Evolutionary conservation across 2,329 filamentous ascomycete species (phyloP).

Genomic region (Parasarocladium wereldwijsianum): DNA sequence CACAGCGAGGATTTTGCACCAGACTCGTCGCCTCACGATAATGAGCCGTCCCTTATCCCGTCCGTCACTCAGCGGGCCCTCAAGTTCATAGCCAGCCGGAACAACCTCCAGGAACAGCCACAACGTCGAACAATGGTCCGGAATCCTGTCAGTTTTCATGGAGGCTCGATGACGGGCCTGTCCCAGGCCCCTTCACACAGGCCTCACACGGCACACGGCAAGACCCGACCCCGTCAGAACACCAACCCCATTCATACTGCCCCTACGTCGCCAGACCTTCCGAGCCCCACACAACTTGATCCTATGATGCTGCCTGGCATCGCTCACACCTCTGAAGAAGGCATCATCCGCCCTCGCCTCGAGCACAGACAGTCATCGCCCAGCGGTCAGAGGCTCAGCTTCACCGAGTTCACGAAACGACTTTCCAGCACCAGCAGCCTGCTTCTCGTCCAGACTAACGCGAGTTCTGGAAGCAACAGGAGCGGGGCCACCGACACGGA

Average conservation of each 20-base stretch:
- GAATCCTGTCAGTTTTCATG: conserved; percentile 18
- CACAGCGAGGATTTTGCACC: conserved; percentile 24
- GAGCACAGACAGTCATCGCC: conserved; percentile 38
- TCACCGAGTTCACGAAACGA: conserved; percentile 45
- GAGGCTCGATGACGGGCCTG: conserved; percentile 8
- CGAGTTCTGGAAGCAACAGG: conserved; percentile 30
- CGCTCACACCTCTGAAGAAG: conserved; percentile 20
- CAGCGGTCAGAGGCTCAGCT: conserved; percentile 43
- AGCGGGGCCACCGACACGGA: conserved; percentile 26
- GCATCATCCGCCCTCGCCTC: conserved; percentile 13
- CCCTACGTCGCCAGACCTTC: conserved; percentile 25
- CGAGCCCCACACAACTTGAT: conserved; percentile 9
- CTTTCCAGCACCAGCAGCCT: conserved; percentile 46
- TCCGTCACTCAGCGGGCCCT: conserved; percentile 33
- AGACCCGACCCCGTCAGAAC: conserved; percentile 23
- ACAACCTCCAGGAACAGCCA: conserved; percentile 14
- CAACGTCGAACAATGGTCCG: conserved; percentile 15
- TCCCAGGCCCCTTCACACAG: conserved; percentile 17
- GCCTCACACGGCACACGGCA: conserved; percentile 40
- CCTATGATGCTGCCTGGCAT: not conserved
- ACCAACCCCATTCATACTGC: conserved; percentile 7
- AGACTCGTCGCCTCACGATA: conserved; percentile 7
- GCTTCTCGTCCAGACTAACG: conserved; percentile 43
- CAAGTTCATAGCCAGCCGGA: conserved; percentile 32
- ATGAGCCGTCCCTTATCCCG: conserved; percentile 21